Conservation (phyloP, 1,139 yeast genomes). For the Scheffersomyces insectosa region DNA sequence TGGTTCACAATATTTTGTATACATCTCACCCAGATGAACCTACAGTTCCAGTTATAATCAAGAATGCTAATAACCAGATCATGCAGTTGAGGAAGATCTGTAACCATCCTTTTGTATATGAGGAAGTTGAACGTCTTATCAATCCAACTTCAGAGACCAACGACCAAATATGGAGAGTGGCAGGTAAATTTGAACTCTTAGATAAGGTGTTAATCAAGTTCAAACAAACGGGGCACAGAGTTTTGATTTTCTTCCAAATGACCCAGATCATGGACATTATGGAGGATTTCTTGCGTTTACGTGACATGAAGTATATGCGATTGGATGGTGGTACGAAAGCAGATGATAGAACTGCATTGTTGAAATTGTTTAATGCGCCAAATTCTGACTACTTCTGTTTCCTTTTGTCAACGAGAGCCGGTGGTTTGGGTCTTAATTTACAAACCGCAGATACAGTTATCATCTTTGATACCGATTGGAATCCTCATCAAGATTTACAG, state of each 20-base stretch:
- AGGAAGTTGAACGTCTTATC: slow-evolving; percentile 85
- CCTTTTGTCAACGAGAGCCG: slow-evolving; percentile 82
- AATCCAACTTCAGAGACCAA: slow-evolving; percentile 74
- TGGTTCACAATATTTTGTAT: slow-evolving; percentile 65
- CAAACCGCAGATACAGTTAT: slow-evolving; percentile 90
- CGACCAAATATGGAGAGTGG: slow-evolving; percentile 71
- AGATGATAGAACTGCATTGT: slow-evolving; percentile 72
- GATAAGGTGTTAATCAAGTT: slow-evolving; percentile 76
- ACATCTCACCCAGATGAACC: slow-evolving; percentile 52
- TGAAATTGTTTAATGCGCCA: slow-evolving; percentile 72
- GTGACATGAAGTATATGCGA: slow-evolving; percentile 69
- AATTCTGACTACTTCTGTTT: slow-evolving; percentile 75
- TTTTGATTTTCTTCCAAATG: slow-evolving; percentile 83
- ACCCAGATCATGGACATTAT: slow-evolving; percentile 87
- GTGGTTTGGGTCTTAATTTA: slow-evolving; percentile 82
- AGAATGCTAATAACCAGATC: slow-evolving; percentile 86
- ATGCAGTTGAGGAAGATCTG: slow-evolving; percentile 97
- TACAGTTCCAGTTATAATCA: slow-evolving; percentile 52
- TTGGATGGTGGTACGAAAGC: slow-evolving; percentile 84
- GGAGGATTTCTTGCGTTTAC: slow-evolving; percentile 75
- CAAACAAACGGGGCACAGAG: slow-evolving; percentile 74
- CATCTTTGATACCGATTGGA: slow-evolving; percentile 88
- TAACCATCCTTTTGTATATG: slow-evolving; percentile 96
- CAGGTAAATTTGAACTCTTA: slow-evolving; percentile 78
- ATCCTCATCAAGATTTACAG: slow-evolving; percentile 89